Conservation (phyloP, 306 rosid species). For the Psophocarpus tetragonolobus region DNA sequence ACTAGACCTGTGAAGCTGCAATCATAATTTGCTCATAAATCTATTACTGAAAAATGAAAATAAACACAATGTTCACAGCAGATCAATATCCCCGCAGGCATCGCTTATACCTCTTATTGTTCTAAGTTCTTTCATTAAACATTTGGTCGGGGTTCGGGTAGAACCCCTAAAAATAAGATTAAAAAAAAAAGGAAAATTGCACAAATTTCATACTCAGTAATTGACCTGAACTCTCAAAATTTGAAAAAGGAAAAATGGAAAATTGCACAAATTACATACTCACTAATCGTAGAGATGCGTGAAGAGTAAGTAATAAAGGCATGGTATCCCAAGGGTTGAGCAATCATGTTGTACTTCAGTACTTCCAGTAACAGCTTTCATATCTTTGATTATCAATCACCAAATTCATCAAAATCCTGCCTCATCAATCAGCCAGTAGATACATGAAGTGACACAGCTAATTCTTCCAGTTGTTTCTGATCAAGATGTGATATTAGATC, state of each 20-base stretch:
- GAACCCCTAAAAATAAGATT: neutral
- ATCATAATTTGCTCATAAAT: too few species aligned
- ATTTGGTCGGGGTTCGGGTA: neutral
- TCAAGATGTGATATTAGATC: conserved; percentile 70
- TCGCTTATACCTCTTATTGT: neutral
- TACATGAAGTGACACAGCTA: conserved; percentile 44
- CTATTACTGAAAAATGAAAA: too few species aligned
- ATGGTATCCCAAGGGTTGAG: neutral
- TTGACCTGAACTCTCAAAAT: neutral
- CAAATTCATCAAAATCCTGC: conserved; percentile 10
- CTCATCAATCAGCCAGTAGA: conserved; percentile 32
- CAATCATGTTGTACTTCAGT: neutral
- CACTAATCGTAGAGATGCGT: neutral
- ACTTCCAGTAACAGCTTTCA: conserved; percentile 11
- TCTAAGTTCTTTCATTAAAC: neutral
- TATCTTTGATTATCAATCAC: conserved; percentile 30
- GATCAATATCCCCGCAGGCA: neutral
- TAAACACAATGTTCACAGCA: neutral
- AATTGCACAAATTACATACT: conserved; percentile 1
- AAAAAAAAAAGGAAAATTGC: neutral
- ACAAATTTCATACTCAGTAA: neutral
- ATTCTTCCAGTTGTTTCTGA: conserved; percentile 63
- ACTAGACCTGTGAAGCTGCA: too few species aligned
- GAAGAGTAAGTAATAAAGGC: neutral
- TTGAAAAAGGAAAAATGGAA: neutral